These are phyloP conservation scores for Biscogniauxia mediterranea DNA, from an alignment of 2,329 filamentous ascomycete species.

Conservation along the genomic window DNA sequence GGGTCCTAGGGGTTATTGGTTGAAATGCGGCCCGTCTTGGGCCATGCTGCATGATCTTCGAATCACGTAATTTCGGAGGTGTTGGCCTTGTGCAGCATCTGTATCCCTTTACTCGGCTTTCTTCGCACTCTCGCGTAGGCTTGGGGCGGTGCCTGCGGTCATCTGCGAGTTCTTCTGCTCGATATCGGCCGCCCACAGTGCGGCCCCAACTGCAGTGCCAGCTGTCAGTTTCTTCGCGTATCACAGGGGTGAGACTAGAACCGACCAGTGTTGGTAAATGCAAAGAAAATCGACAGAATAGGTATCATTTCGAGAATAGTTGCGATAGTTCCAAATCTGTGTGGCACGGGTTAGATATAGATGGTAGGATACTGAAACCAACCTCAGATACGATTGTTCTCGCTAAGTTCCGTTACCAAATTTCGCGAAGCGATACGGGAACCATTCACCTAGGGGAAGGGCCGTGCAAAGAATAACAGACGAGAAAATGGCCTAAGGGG, in stretches of 20 bases:
- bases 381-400: background rate
- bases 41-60: background rate
- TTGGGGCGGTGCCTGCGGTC: slow-evolving; percentile 50
- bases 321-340: slow-evolving; percentile 70
- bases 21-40: background rate
- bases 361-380: background rate
- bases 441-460: background rate
- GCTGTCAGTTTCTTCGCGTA: slow-evolving; percentile 17
- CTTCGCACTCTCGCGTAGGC: slow-evolving; percentile 47
- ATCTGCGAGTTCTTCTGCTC: slow-evolving; percentile 56
- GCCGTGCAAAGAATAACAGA: background rate
- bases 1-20: background rate
- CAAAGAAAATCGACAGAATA: slow-evolving; percentile 76
- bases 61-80: slow-evolving; percentile 23
- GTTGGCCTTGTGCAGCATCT: slow-evolving; percentile 19
- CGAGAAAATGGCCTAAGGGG: slow-evolving; percentile 10
- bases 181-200: slow-evolving; percentile 89
- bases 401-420: slow-evolving; percentile 2
- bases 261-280: slow-evolving; percentile 80
- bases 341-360: slow-evolving; percentile 2
- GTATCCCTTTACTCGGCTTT: slow-evolving; percentile 42
- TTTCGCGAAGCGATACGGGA: background rate
- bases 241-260: slow-evolving; percentile 3
- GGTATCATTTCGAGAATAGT: slow-evolving; percentile 84
- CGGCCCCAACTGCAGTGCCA: slow-evolving; percentile 67